phyloP scores from a whole-genome alignment of 371 early-diverging fungal genomes.

The Mucor indicus region DNA sequence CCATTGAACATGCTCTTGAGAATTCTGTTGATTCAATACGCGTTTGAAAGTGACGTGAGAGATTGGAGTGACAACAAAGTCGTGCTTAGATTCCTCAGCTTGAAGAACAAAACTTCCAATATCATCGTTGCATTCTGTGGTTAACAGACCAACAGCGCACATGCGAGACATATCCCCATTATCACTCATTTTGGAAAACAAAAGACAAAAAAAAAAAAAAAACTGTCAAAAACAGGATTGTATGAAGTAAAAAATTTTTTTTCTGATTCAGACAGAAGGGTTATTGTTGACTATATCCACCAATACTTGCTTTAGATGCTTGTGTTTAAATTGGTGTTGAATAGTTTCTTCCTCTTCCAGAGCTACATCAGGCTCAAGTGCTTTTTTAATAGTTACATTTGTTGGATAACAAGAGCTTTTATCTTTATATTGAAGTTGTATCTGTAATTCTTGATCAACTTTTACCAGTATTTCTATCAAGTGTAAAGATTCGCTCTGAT shows the following conservation, averaged over 20 bases:
- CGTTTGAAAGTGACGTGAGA: conserved; percentile 49
- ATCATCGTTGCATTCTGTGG: conserved; percentile 33
- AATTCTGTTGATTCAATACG: conserved; percentile 35
- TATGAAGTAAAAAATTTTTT: too few relatives aligned
- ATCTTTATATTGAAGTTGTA: not conserved
- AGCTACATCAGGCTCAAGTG: too few relatives aligned
- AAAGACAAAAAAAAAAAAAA: conserved; percentile 1
- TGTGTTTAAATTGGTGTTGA: too few relatives aligned
- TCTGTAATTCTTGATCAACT: not conserved
- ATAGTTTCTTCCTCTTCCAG: too few relatives aligned
- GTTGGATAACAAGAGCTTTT: conserved; percentile 3
- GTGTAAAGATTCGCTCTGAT: not conserved
- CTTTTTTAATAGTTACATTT: not conserved
- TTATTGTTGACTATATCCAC: too few relatives aligned
- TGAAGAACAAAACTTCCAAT: conserved; percentile 36
- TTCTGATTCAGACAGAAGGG: too few relatives aligned
- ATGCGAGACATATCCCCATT: conserved; percentile 12
- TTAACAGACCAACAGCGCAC: conserved; percentile 37
- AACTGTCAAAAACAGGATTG: too few relatives aligned
- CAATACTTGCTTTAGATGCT: too few relatives aligned
- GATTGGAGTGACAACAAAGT: conserved; percentile 61
- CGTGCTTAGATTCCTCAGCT: conserved; percentile 52
- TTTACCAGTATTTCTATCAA: not conserved
- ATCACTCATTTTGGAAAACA: conserved; percentile 4
- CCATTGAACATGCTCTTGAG: conserved; percentile 25